Evolutionary conservation across 768 basidiomycete species (phyloP).

Genomic region (Mrakia gelida): DNA sequence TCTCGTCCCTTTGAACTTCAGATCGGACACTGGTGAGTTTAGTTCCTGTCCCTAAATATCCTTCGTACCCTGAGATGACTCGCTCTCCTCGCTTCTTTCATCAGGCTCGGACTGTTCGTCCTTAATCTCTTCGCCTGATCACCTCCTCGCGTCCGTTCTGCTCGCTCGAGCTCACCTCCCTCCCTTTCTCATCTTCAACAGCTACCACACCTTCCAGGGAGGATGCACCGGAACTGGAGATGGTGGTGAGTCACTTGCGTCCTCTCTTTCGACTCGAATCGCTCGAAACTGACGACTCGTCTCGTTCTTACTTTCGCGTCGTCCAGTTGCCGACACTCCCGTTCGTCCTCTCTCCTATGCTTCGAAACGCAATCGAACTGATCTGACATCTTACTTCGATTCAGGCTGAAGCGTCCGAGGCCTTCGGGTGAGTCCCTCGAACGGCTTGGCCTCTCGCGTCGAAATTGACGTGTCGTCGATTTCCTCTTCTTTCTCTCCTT

Average conservation of each 20-base stretch:
- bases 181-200: background rate
- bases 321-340: background rate
- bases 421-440: background rate
- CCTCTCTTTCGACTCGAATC: no score
- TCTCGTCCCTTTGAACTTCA: background rate
- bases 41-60: background rate
- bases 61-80: background rate
- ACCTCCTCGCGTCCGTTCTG: no score
- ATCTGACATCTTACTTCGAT: background rate
- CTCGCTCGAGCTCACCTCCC: background rate
- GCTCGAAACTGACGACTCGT: no score
- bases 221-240: background rate
- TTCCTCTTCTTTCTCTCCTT: no score
- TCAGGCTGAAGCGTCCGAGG: background rate
- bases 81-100: background rate
- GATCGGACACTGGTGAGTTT: background rate
- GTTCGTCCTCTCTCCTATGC: background rate
- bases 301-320: no score
- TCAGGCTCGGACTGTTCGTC: conserved; percentile 3
- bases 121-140: background rate
- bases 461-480: no score
- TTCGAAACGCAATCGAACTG: no score
- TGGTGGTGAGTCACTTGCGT: background rate
- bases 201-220: background rate
- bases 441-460: no score